Evolutionary conservation across 441 rosid species (phyloP).

Genomic region (Oxalis stricta): DNA sequence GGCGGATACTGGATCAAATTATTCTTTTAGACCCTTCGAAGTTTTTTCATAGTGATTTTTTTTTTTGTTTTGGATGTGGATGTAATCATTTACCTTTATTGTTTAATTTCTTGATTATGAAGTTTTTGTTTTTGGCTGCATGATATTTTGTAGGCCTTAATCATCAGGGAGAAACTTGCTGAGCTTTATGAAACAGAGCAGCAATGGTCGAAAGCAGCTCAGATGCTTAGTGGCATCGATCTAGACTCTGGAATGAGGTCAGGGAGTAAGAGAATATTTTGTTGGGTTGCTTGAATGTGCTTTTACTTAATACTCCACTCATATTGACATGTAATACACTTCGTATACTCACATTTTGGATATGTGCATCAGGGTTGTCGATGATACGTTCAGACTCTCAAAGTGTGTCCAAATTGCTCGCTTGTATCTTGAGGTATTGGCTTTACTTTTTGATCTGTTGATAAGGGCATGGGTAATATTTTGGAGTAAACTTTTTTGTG

Average conservation of each 20-base stretch:
- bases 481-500: too few species aligned
- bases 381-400: slow-evolving; percentile 71
- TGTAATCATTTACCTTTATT: background rate
- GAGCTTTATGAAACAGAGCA: slow-evolving; percentile 84
- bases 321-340: background rate
- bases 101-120: background rate
- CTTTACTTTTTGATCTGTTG: too few species aligned
- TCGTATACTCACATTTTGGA: slow-evolving; percentile 7
- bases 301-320: background rate
- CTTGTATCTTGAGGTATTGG: slow-evolving; percentile 78
- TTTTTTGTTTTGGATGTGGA: background rate
- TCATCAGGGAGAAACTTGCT: slow-evolving; percentile 94
- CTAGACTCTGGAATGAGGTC: slow-evolving; percentile 96
- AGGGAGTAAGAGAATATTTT: slow-evolving; percentile 11
- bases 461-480: too few species aligned
- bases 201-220: slow-evolving; percentile 96
- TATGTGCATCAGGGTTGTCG: slow-evolving; percentile 51
- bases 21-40: too few species aligned
- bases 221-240: slow-evolving; percentile 98
- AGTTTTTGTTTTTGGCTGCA: background rate
- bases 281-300: background rate
- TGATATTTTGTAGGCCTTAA: slow-evolving; percentile 48
- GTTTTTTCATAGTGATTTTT: background rate
- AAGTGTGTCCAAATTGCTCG: slow-evolving; percentile 99
- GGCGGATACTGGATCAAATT: too few species aligned